phyloP scores from a whole-genome alignment of 768 basidiomycete genomes.

The Termitomyces sp. region DNA sequence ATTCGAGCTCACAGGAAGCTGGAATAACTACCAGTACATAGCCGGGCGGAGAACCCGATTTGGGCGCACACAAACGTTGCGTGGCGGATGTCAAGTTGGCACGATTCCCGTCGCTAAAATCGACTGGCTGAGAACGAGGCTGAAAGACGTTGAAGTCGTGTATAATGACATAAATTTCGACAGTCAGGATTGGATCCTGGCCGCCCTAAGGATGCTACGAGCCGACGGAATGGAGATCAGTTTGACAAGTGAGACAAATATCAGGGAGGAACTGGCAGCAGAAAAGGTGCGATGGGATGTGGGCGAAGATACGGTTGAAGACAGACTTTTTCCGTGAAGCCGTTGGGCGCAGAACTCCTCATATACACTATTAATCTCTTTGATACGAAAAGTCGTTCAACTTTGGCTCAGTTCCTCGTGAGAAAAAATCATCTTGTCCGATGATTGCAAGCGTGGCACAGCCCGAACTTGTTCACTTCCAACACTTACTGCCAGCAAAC shows the following conservation, averaged over 20 bases:
- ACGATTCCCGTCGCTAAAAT: constrained; percentile 13
- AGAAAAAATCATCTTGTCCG: constrained; percentile 1
- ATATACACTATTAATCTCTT: not conserved
- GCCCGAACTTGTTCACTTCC: not conserved
- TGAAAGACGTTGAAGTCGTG: constrained; percentile 16
- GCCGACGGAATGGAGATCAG: constrained; percentile 15
- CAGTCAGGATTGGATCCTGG: constrained; percentile 23
- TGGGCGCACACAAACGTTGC: constrained; percentile 9
- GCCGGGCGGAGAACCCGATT: constrained; percentile 9
- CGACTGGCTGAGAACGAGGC: constrained; percentile 17
- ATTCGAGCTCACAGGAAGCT: constrained; percentile 21
- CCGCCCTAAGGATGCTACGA: constrained; percentile 17
- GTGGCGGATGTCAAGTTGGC: constrained; percentile 24
- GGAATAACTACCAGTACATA: constrained; percentile 19
- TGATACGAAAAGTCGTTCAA: not conserved
- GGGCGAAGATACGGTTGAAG: constrained; percentile 21
- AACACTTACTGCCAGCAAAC: constrained; percentile 10
- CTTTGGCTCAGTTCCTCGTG: constrained; percentile 1
- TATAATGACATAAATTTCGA: constrained; percentile 20
- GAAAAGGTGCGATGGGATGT: constrained; percentile 21
- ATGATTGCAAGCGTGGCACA: constrained; percentile 5
- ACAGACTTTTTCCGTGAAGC: constrained; percentile 13
- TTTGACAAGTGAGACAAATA: constrained; percentile 12
- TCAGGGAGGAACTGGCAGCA: constrained; percentile 11
- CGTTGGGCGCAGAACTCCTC: not conserved